Conservation (phyloP, 495 filamentous ascomycete species). For the Trichoderma reesei region DNA sequence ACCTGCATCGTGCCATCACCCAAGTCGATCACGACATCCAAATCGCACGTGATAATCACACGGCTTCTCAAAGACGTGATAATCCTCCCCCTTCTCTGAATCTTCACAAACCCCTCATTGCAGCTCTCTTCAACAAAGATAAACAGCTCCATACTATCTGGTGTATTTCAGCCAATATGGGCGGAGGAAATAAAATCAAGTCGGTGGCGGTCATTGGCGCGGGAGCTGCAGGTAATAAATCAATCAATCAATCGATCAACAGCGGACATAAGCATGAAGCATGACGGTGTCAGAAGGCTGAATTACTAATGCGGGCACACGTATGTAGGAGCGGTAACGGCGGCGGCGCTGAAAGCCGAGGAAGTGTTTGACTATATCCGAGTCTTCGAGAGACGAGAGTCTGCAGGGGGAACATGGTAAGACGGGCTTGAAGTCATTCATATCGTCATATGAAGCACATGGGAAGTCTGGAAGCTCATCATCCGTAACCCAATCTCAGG, state of each 20-base stretch:
- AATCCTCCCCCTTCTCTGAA: neutral
- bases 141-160: neutral
- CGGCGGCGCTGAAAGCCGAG: constrained; percentile 37
- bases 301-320: constrained; percentile 8
- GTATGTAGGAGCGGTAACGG: constrained; percentile 35
- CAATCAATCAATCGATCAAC: neutral
- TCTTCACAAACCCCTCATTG: neutral
- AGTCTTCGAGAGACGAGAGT: constrained; percentile 39
- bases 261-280: neutral
- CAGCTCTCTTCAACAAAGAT: neutral
- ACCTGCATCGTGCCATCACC: constrained; percentile 1
- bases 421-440: neutral
- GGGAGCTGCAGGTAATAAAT: constrained; percentile 33
- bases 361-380: constrained; percentile 39
- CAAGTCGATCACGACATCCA: constrained; percentile 7
- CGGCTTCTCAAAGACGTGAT: neutral
- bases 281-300: neutral
- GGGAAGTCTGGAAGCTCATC: neutral
- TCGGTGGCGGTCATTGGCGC: constrained; percentile 44
- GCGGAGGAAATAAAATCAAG: constrained; percentile 24
- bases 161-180: constrained; percentile 12
- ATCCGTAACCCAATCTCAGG: constrained; percentile 19
- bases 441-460: neutral
- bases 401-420: constrained; percentile 41
- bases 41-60: constrained; percentile 2